Percentiles rank a stretch among this genome's conserved stretches.
Conservation (phyloP, 768 basidiomycete species). For the Tricholoma furcatifolium region DNA sequence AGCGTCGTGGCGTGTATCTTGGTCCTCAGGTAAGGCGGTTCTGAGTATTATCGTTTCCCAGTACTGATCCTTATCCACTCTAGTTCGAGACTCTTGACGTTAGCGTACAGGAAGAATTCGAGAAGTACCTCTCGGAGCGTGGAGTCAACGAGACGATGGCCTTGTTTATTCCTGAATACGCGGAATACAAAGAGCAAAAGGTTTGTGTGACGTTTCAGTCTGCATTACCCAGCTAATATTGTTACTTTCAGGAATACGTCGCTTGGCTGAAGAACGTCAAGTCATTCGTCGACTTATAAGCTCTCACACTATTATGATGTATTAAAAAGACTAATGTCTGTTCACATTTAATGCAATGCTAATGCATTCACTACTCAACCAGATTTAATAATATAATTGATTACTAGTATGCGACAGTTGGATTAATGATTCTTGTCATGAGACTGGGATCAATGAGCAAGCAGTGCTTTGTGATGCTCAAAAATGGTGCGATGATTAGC, state of each 20-base stretch:
- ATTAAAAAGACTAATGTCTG: slow-evolving; percentile 15
- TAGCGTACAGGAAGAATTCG: slow-evolving; percentile 87
- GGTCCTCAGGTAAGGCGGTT: slow-evolving; percentile 69
- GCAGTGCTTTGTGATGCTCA: too few species aligned
- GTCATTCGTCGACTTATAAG: slow-evolving; percentile 69
- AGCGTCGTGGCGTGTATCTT: slow-evolving; percentile 86
- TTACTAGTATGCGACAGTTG: not conserved
- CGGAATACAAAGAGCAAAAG: slow-evolving; percentile 91
- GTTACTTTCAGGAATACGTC: slow-evolving; percentile 75
- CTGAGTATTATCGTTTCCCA: not conserved
- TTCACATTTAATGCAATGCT: slow-evolving; percentile 5
- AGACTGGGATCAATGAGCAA: slow-evolving; percentile 1
- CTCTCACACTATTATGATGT: not conserved
- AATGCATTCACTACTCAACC: slow-evolving; percentile 9
- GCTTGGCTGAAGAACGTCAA: slow-evolving; percentile 84
- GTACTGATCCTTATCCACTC: not conserved
- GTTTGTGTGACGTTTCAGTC: slow-evolving; percentile 38
- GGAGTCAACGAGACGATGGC: slow-evolving; percentile 84
- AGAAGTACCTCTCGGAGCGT: slow-evolving; percentile 85
- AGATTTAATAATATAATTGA: slow-evolving; percentile 6
- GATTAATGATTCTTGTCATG: slow-evolving; percentile 6
- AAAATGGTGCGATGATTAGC: not conserved
- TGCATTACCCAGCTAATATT: slow-evolving; percentile 1
- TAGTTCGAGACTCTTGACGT: slow-evolving; percentile 92
- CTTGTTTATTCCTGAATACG: slow-evolving; percentile 85